These are phyloP conservation scores for Pyrrhoderma lamaoense DNA, from an alignment of 1,284 basidiomycete species.

Conservation along the genomic window DNA sequence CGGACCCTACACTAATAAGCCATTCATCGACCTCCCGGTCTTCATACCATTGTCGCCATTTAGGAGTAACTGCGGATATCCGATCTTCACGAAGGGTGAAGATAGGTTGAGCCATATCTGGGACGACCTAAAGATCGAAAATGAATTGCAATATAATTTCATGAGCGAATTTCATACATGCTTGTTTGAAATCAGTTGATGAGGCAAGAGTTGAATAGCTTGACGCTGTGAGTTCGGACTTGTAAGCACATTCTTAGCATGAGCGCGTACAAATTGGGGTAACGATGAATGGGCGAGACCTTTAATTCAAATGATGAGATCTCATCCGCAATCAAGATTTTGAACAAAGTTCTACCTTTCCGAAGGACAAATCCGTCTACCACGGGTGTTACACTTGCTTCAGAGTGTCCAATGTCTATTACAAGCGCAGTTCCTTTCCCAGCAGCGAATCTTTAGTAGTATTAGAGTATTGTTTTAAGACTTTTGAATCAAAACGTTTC, in stretches of 20 bases:
- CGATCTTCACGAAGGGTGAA: slow-evolving; percentile 73
- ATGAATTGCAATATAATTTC: not conserved
- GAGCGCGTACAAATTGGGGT: slow-evolving; percentile 71
- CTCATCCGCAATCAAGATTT: not conserved
- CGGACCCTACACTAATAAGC: slow-evolving; percentile 83
- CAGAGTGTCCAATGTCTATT: slow-evolving; percentile 87
- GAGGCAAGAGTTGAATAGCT: slow-evolving; percentile 63
- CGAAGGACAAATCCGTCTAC: slow-evolving; percentile 97
- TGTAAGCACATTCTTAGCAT: slow-evolving; percentile 58
- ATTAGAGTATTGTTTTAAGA: not conserved
- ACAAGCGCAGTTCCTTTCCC: slow-evolving; percentile 95
- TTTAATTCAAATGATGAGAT: slow-evolving; percentile 24
- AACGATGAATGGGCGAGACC: slow-evolving; percentile 66
- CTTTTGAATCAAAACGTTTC: slow-evolving; percentile 26
- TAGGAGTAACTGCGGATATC: slow-evolving; percentile 62
- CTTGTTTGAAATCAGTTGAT: slow-evolving; percentile 85
- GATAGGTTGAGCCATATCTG: slow-evolving; percentile 45
- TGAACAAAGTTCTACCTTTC: slow-evolving; percentile 55
- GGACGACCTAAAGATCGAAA: slow-evolving; percentile 43
- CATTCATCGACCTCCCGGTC: slow-evolving; percentile 86
- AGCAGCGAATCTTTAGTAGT: slow-evolving; percentile 71
- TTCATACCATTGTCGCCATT: slow-evolving; percentile 82
- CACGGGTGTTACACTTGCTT: slow-evolving; percentile 88
- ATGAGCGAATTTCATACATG: slow-evolving; percentile 32
- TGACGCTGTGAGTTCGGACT: slow-evolving; percentile 41